A percentile compares a stretch with the other conserved stretches of the same genome.
These are phyloP conservation scores for Silene latifolia DNA, from an alignment of 148 eudicot species.

Conservation along the genomic window DNA sequence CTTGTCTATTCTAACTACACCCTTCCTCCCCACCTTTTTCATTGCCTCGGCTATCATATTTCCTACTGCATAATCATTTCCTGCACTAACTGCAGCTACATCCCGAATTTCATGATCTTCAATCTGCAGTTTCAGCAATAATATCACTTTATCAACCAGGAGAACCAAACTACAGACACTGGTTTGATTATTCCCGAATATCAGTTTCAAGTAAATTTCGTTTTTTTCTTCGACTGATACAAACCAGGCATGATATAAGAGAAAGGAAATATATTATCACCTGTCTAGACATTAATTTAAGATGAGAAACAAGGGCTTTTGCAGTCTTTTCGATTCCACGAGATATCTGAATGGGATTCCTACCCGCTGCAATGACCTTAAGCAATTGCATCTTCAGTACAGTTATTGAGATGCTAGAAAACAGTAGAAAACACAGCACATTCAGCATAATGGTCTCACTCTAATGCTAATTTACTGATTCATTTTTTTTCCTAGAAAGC, in stretches of 20 bases:
- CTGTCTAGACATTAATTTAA: slow-evolving; percentile 79
- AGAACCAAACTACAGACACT: background rate
- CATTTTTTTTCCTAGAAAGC: slow-evolving; percentile 2
- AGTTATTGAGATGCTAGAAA: slow-evolving; percentile 28
- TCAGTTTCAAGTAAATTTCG: background rate
- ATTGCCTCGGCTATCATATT: slow-evolving; percentile 72
- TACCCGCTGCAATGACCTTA: slow-evolving; percentile 88
- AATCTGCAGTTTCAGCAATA: slow-evolving; percentile 47
- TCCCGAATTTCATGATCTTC: slow-evolving; percentile 74
- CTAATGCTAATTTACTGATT: background rate
- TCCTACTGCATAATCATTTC: slow-evolving; percentile 74
- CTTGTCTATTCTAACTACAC: slow-evolving; percentile 63
- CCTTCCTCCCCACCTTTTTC: slow-evolving; percentile 54
- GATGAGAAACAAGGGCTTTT: slow-evolving; percentile 64
- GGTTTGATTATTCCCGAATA: no score
- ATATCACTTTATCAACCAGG: background rate
- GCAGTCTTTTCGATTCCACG: slow-evolving; percentile 88
- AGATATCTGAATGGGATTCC: slow-evolving; percentile 72
- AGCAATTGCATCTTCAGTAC: slow-evolving; percentile 33
- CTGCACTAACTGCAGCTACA: slow-evolving; percentile 89
- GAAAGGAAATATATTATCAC: slow-evolving; percentile 23
- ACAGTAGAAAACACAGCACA: slow-evolving; percentile 4
- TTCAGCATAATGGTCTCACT: slow-evolving; percentile 2
- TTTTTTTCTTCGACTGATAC: no score
- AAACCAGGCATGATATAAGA: background rate